Evolutionary conservation across 805 yeast species (phyloP), one percentile per base, ranked within the genome.

Genomic region (Candida corydali): DNA sequence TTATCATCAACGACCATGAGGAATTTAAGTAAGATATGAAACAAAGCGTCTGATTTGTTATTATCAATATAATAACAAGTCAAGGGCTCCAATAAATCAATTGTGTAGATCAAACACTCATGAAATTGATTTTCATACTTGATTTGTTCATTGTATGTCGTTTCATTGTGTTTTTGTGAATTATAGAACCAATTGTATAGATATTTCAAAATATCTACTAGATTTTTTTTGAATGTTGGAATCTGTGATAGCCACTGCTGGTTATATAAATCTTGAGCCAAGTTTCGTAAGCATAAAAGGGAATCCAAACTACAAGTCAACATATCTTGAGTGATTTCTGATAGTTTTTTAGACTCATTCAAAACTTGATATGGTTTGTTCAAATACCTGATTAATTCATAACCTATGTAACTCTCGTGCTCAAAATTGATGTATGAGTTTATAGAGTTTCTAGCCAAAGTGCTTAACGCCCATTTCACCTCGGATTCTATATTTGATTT

Each of bases 21-120:
- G 17, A 80, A 65, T 5, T 62, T 53, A 17, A 80, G 63, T 35
- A 87, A 63, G 2, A 72, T 65, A 37, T 71, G 54, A 57, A 88
- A 80, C 44, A 88, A 56, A 11, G 76, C 76, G 52, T 88, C 93
- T 46, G 82, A 80, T 34, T 77, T 71, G 17, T 77, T 70, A 18
- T 82, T 83, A 20, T 93, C 89, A 3, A 88, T 78, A 46, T 84
- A 70, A 57, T 86, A 86, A 29, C 96, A 82, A 3, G 91, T 78
- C 22, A 88, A 75, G 2, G 89, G 80, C 55, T 93, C 98, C 43
- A 86, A 73, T 22, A 88, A 73, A 57, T 93, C 98, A 36, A 86
- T 58, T 10, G 80, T 63, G 54, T 86, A 85, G 39, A 70, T 74
- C 30, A 80, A 63, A 18, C 82, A 61, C 54, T 88, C 96, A 37